A percentile compares a stretch with the other conserved stretches of the same genome.
Evolutionary conservation across 495 filamentous ascomycete species (phyloP).

Genomic region (Hyphodiscus hymeniophilus): DNA sequence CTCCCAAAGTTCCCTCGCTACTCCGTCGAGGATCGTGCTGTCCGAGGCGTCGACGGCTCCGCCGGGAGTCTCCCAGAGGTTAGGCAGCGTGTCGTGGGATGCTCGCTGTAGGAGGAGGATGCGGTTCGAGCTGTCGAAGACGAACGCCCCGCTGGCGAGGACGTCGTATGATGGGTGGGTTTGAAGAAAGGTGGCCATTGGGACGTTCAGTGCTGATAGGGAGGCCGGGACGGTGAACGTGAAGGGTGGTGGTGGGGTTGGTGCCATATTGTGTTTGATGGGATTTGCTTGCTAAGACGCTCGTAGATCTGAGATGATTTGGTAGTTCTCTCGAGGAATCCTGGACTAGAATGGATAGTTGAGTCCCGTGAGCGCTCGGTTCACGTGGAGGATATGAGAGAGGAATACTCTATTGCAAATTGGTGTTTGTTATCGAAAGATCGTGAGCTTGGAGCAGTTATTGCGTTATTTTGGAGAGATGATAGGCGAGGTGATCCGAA

Average conservation of each 20-base stretch:
- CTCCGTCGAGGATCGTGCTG: constrained; percentile 24
- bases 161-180: not conserved
- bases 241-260: not conserved
- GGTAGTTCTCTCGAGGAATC: too few species aligned
- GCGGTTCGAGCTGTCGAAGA: constrained; percentile 11
- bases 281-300: too few species aligned
- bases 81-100: constrained; percentile 22
- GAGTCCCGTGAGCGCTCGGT: too few species aligned
- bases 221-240: constrained; percentile 2
- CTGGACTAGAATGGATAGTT: too few species aligned
- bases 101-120: constrained; percentile 26
- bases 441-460: too few species aligned
- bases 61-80: constrained; percentile 28
- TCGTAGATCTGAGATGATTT: too few species aligned
- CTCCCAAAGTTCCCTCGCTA: constrained; percentile 26
- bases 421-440: too few species aligned
- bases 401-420: too few species aligned
- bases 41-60: constrained; percentile 26
- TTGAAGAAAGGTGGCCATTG: not conserved
- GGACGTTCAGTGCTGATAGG: not conserved
- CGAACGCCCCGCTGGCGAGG: constrained; percentile 6
- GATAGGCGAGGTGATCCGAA: not conserved
- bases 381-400: too few species aligned
- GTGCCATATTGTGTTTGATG: too few species aligned
- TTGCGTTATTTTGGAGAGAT: too few species aligned